phyloP scores from a whole-genome alignment of 148 eudicot species.

The Drosera capensis region DNA sequence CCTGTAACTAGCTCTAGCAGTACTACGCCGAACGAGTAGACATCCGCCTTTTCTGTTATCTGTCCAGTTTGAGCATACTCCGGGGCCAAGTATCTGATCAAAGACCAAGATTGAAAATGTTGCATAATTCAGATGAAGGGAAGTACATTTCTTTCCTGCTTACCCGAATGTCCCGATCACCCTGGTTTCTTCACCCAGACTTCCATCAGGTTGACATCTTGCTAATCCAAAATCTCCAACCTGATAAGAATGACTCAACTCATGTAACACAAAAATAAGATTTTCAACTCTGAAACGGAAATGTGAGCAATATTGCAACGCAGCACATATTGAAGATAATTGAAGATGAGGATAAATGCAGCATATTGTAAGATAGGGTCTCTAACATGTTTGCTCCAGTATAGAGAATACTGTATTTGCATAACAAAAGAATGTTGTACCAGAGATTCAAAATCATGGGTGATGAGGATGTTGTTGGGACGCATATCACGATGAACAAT shows the following conservation, averaged over 20 bases:
- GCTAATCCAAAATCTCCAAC: conserved; percentile 97
- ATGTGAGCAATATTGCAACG: too few relatives aligned
- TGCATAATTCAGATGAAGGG: not conserved
- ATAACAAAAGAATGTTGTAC: too few relatives aligned
- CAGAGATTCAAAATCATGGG: conserved; percentile 93
- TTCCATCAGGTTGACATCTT: conserved; percentile 84
- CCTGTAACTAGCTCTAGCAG: conserved; percentile 76
- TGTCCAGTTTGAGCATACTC: conserved; percentile 93
- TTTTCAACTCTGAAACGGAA: too few relatives aligned
- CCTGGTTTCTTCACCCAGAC: conserved; percentile 54
- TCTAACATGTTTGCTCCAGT: too few relatives aligned
- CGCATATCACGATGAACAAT: conserved; percentile 91
- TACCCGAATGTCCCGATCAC: conserved; percentile 91
- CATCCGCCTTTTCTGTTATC: conserved; percentile 84
- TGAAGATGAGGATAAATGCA: too few relatives aligned
- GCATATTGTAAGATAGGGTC: too few relatives aligned
- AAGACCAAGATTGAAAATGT: not conserved
- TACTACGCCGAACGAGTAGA: conserved; percentile 77
- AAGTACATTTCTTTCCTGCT: not conserved
- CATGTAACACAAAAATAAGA: too few relatives aligned
- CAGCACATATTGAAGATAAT: too few relatives aligned
- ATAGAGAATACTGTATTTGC: too few relatives aligned
- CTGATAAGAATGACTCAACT: too few relatives aligned
- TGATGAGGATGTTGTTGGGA: conserved; percentile 76
- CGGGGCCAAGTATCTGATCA: conserved; percentile 70